Conservation (phyloP, 2,329 filamentous ascomycete genomes). For the Dothiorella sarmentorum region DNA sequence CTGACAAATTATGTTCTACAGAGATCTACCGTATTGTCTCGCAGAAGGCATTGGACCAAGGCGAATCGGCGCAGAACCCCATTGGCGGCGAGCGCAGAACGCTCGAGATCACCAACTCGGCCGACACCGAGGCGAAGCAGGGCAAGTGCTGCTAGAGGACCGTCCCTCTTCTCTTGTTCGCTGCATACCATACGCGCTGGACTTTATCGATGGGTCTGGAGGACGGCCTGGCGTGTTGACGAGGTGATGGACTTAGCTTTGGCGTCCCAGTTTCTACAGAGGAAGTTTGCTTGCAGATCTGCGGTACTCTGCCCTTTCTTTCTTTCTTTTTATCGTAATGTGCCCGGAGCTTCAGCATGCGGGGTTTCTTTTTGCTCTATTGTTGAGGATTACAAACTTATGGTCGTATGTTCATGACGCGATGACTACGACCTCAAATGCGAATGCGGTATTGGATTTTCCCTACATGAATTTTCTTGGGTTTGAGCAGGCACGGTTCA, state of each 20-base stretch:
- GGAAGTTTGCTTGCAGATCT: constrained; percentile 18
- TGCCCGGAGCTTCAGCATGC: constrained; percentile 10
- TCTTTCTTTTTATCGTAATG: constrained; percentile 7
- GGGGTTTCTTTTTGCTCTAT: constrained; percentile 14
- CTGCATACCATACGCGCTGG: constrained; percentile 17
- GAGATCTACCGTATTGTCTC: constrained; percentile 99
- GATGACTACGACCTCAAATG: constrained; percentile 18
- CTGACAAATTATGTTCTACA: constrained; percentile 39
- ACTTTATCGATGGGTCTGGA: constrained; percentile 9
- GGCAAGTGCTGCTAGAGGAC: constrained; percentile 72
- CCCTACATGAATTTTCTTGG: background rate
- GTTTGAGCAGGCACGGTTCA: background rate
- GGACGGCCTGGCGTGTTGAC: constrained; percentile 17
- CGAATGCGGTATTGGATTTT: constrained; percentile 17
- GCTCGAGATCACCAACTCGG: constrained; percentile 81
- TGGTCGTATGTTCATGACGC: constrained; percentile 19
- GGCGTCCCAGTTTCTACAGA: constrained; percentile 14
- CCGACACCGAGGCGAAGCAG: constrained; percentile 74
- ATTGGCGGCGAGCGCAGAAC: constrained; percentile 70
- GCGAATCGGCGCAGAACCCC: constrained; percentile 74
- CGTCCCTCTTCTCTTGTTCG: constrained; percentile 19
- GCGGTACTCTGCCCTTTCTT: constrained; percentile 15
- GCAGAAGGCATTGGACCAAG: constrained; percentile 91
- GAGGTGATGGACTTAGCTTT: constrained; percentile 14
- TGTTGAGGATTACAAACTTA: constrained; percentile 8